A percentile compares a stretch with the other conserved stretches of the same genome.
These are phyloP conservation scores for Scheffersomyces ergatensis DNA, from an alignment of 805 yeast species.

Conservation along the genomic window DNA sequence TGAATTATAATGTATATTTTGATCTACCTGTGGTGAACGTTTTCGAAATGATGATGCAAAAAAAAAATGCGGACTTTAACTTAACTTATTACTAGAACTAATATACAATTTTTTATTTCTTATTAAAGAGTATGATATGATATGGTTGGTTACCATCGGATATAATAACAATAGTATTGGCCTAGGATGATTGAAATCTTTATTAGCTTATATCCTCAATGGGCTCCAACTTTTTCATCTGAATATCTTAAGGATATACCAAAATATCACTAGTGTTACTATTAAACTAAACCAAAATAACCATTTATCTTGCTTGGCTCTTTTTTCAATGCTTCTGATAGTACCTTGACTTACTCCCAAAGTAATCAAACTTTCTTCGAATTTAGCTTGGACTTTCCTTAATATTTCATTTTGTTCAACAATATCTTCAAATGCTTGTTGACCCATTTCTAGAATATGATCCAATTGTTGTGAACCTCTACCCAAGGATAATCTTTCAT, in stretches of 20 bases:
- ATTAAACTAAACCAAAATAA: slow-evolving; percentile 76
- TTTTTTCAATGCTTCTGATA: slow-evolving; percentile 70
- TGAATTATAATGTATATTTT: too few species aligned
- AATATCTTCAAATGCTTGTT: slow-evolving; percentile 78
- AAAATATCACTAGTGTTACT: slow-evolving; percentile 63
- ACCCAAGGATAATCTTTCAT: slow-evolving; percentile 62
- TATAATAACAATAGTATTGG: too few species aligned
- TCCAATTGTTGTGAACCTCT: slow-evolving; percentile 82
- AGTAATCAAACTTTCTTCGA: slow-evolving; percentile 70
- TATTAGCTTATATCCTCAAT: too few species aligned
- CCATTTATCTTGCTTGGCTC: slow-evolving; percentile 84
- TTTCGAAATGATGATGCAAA: too few species aligned
- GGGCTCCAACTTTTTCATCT: slow-evolving; percentile 45
- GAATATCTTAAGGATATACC: slow-evolving; percentile 62
- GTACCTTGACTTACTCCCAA: slow-evolving; percentile 87
- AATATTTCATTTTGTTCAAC: slow-evolving; percentile 80
- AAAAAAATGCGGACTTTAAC: too few species aligned
- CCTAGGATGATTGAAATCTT: too few species aligned
- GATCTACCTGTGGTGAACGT: too few species aligned
- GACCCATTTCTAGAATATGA: slow-evolving; percentile 87
- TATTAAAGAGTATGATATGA: too few species aligned
- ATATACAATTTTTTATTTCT: too few species aligned
- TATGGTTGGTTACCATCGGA: too few species aligned
- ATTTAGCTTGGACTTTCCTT: slow-evolving; percentile 55
- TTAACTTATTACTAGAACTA: neutral